phyloP scores from a whole-genome alignment of 129 eudicot species.

The Flaveria sonorensis region DNA sequence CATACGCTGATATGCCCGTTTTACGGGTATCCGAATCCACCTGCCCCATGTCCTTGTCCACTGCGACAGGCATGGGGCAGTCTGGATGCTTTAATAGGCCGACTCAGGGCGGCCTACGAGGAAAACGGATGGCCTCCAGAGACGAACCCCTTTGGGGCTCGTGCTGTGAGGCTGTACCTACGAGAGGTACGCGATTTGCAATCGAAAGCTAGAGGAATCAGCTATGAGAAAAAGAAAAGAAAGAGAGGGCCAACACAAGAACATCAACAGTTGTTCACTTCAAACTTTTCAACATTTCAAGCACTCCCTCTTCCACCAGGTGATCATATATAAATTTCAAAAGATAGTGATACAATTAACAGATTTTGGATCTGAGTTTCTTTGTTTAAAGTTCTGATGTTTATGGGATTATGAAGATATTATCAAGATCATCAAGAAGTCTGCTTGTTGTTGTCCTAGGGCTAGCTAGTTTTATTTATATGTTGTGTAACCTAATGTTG shows the following conservation, averaged over 20 bases:
- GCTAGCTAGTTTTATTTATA: background rate
- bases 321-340: conserved; percentile 33
- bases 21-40: conserved; percentile 46
- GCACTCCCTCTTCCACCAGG: conserved; percentile 33
- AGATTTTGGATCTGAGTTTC: conserved; percentile 22
- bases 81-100: conserved; percentile 43
- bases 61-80: conserved; percentile 49
- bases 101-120: conserved; percentile 41
- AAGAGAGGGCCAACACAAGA: conserved; percentile 42
- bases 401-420: background rate
- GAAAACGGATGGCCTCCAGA: conserved; percentile 47
- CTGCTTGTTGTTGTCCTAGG: conserved; percentile 22
- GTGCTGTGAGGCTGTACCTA: conserved; percentile 44
- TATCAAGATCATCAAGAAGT: conserved; percentile 21
- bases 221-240: conserved; percentile 51
- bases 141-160: conserved; percentile 48
- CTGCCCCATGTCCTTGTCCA: conserved; percentile 48
- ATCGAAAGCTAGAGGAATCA: conserved; percentile 48
- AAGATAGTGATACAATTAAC: background rate
- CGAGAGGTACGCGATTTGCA: conserved; percentile 48
- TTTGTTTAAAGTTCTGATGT: conserved; percentile 3
- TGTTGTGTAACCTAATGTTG: conserved; percentile 25
- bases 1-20: conserved; percentile 39
- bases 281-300: conserved; percentile 40
- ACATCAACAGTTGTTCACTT: conserved; percentile 28